Base-by-base conservation (phyloP, 2,329 filamentous ascomycete species). In the Fusarium musae region DNA sequence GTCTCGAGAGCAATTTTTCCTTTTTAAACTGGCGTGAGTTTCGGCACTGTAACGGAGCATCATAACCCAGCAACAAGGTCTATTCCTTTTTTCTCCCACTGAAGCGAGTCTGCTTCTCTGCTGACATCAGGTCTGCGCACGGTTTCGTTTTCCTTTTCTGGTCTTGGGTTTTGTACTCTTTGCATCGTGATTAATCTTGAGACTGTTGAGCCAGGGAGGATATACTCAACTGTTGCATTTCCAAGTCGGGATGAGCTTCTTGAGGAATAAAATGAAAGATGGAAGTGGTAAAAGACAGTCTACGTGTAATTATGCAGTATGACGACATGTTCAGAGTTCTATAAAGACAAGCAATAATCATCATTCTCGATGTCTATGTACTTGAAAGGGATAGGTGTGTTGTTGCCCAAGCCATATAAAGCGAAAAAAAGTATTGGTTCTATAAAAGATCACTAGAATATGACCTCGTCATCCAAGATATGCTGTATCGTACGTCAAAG, bases 271-370 rank as follows among this genome's bases (percentile, higher is more conserved):
- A 56, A 56, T 32, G 43, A 40, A 30, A 59, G 23, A 54, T n/a
- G 67, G 42, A 57, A 36, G 42, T 43, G 39, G 64, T 36, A 42
- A 67, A 65, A 53, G 53, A 58, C 40, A 60, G 46, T 42, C 44
- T 54, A 59, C 63, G 61, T 72, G 59, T 74, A 39, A 53, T 28
- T 28, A 75, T 65, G 74, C 57, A 68, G 59, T 63, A 76, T 74
- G 72, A 75, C 67, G 70, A 66, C 66, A 74, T 72, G 65, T 61
- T 28, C 26, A 68, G 42, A 58, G 23, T 37, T 39, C 36, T 46
- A 58, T 63, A 68, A 65, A 66, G 67, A 68, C 42, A 63, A 46
- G 40, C 59, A 69, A 66, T 77, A 75, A 76, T 76, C 40, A 66
- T 61, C 37, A 40, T 39, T 43, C 34, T 54, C 32, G 30, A 15